Conservation (phyloP, 345 rosid genomes). For the Linum lewisii region DNA sequence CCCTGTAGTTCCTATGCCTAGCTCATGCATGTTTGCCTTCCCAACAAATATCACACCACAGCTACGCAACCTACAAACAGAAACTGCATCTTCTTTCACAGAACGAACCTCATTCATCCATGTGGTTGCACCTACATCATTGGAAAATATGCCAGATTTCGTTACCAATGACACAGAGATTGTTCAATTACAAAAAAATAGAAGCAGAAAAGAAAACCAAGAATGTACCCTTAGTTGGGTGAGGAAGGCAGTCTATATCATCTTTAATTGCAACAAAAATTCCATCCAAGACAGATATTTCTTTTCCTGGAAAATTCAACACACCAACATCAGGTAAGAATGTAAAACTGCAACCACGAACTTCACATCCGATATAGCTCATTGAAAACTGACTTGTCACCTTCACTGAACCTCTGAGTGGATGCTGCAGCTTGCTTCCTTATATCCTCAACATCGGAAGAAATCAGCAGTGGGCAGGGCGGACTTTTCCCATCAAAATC, state of each 20-base stretch:
- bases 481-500: constrained; percentile 48
- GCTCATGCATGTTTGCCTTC: constrained; percentile 89
- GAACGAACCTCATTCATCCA: constrained; percentile 77
- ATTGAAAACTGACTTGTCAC: constrained; percentile 19
- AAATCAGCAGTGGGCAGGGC: constrained; percentile 51
- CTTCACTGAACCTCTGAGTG: constrained; percentile 70
- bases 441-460: constrained; percentile 48
- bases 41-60: constrained; percentile 82
- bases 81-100: constrained; percentile 52
- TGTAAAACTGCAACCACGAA: background rate
- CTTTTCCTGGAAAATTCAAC: constrained; percentile 45
- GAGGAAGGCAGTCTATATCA: constrained; percentile 76
- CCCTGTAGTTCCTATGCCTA: constrained; percentile 95
- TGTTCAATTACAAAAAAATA: background rate
- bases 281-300: constrained; percentile 73
- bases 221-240: constrained; percentile 51
- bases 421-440: constrained; percentile 78
- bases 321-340: constrained; percentile 4
- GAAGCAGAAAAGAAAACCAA: background rate
- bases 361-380: constrained; percentile 4
- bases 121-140: constrained; percentile 57
- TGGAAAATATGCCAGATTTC: background rate
- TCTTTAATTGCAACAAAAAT: constrained; percentile 83
- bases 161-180: background rate
- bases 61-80: constrained; percentile 57